A percentile compares a stretch with the other conserved stretches of the same genome.
Conservation (phyloP, 2,329 filamentous ascomycete genomes). For the Pseudomassariella vexata region DNA sequence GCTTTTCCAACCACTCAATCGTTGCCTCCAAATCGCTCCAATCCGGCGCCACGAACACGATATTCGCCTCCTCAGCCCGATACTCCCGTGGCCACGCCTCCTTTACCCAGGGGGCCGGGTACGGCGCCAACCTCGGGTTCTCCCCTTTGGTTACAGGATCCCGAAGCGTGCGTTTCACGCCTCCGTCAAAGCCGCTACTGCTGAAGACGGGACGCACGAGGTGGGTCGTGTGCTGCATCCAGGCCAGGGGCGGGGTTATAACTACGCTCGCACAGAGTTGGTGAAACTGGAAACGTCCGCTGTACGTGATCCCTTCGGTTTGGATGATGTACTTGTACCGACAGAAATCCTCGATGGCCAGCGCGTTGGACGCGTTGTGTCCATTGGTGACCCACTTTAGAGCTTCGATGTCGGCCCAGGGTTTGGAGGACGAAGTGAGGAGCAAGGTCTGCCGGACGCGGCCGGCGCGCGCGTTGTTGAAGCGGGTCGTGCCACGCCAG, state of each 20-base stretch:
- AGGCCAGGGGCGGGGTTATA: constrained; percentile 39
- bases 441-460: constrained; percentile 36
- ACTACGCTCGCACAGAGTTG: constrained; percentile 44
- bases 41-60: constrained; percentile 10
- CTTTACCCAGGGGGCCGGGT: constrained; percentile 21
- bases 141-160: constrained; percentile 1
- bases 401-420: constrained; percentile 43
- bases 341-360: constrained; percentile 46
- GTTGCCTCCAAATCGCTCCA: constrained; percentile 41
- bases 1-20: constrained; percentile 37
- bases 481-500: constrained; percentile 47
- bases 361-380: constrained; percentile 33
- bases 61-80: constrained; percentile 31
- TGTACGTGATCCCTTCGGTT: constrained; percentile 49
- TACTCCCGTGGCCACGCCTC: constrained; percentile 33
- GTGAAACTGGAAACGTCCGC: constrained; percentile 44
- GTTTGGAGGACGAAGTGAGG: constrained; percentile 22
- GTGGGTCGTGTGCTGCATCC: constrained; percentile 45
- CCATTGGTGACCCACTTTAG: constrained; percentile 28
- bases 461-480: constrained; percentile 37
- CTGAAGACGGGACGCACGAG: constrained; percentile 39
- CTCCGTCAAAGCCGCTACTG: constrained; percentile 16
- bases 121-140: constrained; percentile 9
- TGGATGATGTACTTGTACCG: constrained; percentile 44
- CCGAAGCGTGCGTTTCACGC: constrained; percentile 3